A percentile compares a stretch with the other conserved stretches of the same genome.
Evolutionary conservation across 2,329 filamentous ascomycete species (phyloP).

Genomic region (Taxawa tesnikishii): DNA sequence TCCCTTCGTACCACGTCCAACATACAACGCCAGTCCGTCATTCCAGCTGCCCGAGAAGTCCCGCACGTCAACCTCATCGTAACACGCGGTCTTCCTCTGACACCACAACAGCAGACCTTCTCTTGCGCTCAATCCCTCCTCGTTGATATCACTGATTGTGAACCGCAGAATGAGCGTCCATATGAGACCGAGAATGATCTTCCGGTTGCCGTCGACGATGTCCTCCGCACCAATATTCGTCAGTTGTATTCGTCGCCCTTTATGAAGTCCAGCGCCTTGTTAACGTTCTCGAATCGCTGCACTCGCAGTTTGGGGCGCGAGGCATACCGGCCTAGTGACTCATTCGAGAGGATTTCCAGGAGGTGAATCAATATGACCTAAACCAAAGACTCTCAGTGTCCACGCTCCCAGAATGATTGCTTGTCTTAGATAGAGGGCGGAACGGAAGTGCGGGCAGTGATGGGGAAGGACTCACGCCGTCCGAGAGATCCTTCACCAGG

Average conservation of each 20-base stretch:
- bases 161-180: constrained; percentile 98
- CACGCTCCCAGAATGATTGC: no score
- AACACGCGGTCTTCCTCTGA: constrained; percentile 96
- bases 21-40: constrained; percentile 76
- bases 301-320: constrained; percentile 92
- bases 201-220: constrained; percentile 93
- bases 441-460: background rate
- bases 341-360: constrained; percentile 86
- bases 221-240: constrained; percentile 98
- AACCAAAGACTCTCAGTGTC: constrained; percentile 1
- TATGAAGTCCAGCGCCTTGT: constrained; percentile 88
- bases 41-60: constrained; percentile 98
- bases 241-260: constrained; percentile 87
- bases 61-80: constrained; percentile 88
- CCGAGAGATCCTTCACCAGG: constrained; percentile 77
- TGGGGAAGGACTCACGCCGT: constrained; percentile 57
- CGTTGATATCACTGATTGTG: constrained; percentile 97
- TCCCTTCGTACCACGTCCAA: constrained; percentile 2
- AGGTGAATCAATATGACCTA: constrained; percentile 92
- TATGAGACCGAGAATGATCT: constrained; percentile 93
- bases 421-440: background rate
- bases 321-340: constrained; percentile 93
- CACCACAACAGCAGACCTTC: constrained; percentile 94
- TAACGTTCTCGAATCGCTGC: constrained; percentile 96
- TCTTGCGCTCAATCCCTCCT: constrained; percentile 94